These are phyloP conservation scores for Macrocystidia cucumis DNA, from an alignment of 1,284 basidiomycete species.

Conservation along the genomic window DNA sequence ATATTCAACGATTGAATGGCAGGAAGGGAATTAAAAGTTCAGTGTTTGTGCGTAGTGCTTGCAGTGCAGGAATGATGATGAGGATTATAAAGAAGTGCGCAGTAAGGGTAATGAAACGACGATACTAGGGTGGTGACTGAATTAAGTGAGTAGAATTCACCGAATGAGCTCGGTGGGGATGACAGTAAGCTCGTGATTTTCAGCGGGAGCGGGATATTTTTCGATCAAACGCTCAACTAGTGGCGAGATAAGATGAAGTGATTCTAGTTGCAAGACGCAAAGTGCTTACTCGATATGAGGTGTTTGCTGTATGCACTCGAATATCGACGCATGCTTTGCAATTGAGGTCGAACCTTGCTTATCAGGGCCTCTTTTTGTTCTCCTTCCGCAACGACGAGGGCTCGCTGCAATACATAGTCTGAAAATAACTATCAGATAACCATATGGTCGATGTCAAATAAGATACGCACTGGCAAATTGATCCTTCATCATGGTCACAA, in stretches of 20 bases:
- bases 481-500: conserved; percentile 84
- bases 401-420: conserved; percentile 83
- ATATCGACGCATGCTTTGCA: conserved; percentile 64
- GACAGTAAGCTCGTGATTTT: conserved; percentile 7
- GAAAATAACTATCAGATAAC: conserved; percentile 5
- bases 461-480: conserved; percentile 74
- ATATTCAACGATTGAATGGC: conserved; percentile 10
- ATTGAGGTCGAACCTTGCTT: conserved; percentile 55
- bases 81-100: conserved; percentile 15
- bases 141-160: conserved; percentile 9
- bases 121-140: neutral
- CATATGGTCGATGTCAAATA: conserved; percentile 6
- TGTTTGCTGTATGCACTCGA: conserved; percentile 74
- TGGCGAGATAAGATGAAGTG: conserved; percentile 5
- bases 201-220: conserved; percentile 17
- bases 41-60: conserved; percentile 6
- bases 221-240: conserved; percentile 67
- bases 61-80: conserved; percentile 8
- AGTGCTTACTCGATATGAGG: conserved; percentile 62
- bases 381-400: conserved; percentile 60
- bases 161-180: conserved; percentile 7
- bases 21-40: conserved; percentile 6
- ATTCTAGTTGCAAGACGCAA: conserved; percentile 7
- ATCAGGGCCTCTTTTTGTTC: conserved; percentile 66
- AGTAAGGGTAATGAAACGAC: conserved; percentile 8